These are phyloP conservation scores for Polytolypa hystricis DNA, from an alignment of 2,329 filamentous ascomycete species.

Conservation along the genomic window DNA sequence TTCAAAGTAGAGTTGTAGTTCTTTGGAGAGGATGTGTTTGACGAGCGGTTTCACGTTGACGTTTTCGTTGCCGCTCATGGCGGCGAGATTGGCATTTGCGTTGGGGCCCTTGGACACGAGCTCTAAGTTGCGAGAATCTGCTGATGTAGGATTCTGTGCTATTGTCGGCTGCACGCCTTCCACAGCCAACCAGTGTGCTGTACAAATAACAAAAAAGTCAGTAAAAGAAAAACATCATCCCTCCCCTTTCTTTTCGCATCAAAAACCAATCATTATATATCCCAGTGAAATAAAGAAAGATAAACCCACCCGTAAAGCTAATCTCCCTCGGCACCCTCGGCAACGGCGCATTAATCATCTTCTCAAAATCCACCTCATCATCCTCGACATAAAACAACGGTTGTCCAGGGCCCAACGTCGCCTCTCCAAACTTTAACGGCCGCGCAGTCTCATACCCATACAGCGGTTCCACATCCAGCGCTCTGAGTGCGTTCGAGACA, in stretches of 20 bases:
- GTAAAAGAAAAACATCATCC: slow-evolving; percentile 1
- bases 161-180: slow-evolving; percentile 96
- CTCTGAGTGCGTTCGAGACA: slow-evolving; percentile 70
- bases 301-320: slow-evolving; percentile 65
- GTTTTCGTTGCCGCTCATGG: slow-evolving; percentile 72
- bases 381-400: slow-evolving; percentile 96
- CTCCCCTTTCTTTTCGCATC: no score
- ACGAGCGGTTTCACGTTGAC: slow-evolving; percentile 78
- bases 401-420: slow-evolving; percentile 83
- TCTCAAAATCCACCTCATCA: slow-evolving; percentile 97
- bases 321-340: slow-evolving; percentile 92
- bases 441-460: slow-evolving; percentile 93
- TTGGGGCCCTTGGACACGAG: slow-evolving; percentile 81
- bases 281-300: background rate
- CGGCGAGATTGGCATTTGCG: slow-evolving; percentile 73
- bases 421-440: slow-evolving; percentile 83
- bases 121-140: slow-evolving; percentile 73
- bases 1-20: slow-evolving; percentile 93
- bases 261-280: background rate
- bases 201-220: slow-evolving; percentile 7
- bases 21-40: slow-evolving; percentile 92
- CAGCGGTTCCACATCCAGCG: slow-evolving; percentile 85
- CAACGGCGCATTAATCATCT: slow-evolving; percentile 89
- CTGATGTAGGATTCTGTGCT: slow-evolving; percentile 84
- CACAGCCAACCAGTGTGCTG: slow-evolving; percentile 93